Percentiles rank a stretch among this genome's conserved stretches.
These are phyloP conservation scores for Suillus subalutaceus DNA, from an alignment of 768 basidiomycete genomes.

Conservation along the genomic window DNA sequence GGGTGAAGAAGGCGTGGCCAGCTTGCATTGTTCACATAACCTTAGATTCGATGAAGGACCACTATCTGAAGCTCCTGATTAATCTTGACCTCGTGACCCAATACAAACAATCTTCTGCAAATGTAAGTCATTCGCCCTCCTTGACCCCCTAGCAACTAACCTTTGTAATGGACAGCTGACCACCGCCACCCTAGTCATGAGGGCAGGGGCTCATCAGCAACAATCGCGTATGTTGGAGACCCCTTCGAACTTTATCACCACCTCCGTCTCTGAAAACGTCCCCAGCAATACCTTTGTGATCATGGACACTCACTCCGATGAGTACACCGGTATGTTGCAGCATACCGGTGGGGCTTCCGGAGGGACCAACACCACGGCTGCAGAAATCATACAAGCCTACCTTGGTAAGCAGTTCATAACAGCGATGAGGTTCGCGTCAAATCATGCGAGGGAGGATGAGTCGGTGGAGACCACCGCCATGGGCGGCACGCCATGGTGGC, in stretches of 20 bases:
- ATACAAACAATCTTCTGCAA: background rate
- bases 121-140: background rate
- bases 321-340: background rate
- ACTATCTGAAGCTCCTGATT: background rate
- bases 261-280: background rate
- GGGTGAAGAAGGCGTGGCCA: background rate
- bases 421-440: background rate
- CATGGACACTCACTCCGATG: background rate
- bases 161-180: background rate
- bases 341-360: background rate
- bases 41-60: background rate
- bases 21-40: background rate
- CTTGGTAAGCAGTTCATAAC: background rate
- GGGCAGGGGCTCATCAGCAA: too few relatives aligned
- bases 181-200: too few relatives aligned
- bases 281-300: background rate
- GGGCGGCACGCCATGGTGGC: background rate
- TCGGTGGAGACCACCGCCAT: background rate
- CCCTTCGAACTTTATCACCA: too few relatives aligned
- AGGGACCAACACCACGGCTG: background rate
- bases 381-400: background rate
- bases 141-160: too few relatives aligned
- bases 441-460: background rate
- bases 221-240: background rate
- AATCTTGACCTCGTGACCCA: background rate